Base-by-base conservation (phyloP, 75 land plant genomes). In the Sequoia sempervirens region DNA sequence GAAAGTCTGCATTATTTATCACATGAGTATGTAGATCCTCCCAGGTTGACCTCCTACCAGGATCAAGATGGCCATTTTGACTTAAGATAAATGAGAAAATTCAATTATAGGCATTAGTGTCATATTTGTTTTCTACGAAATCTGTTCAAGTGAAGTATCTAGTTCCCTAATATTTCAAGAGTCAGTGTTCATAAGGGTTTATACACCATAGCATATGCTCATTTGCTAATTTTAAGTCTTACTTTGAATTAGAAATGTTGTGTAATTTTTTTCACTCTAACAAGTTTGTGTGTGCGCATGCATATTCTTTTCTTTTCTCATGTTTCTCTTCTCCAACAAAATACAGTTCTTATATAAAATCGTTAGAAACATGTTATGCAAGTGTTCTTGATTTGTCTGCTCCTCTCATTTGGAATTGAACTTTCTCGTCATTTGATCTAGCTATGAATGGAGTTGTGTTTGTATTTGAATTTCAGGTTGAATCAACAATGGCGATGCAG, bases 401-500 rank as follows among this genome's bases (percentile, higher is more conserved):
- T 70, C 36, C 12, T 70, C 12, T 70, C 73, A 15, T 32, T 70
- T 30, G 73, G 73, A 70, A 30, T 28, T 70, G 15, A 70, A 30
- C 2, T 70, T 70, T 11, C 13, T 70, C 4, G 2, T 70, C 12
- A 32, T 70, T 70, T 32, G 36, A 70, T 23, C 37, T 70, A 32
- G 11, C 73, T 70, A 0, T 2, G 36, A 64, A 64, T 32, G 45
- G 36, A 68, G 30, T 80, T 12, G 14, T 83, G 3, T 54, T 17
- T 83, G 20, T 9, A 75, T 36, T 72, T 75, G 38, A 74, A 13
- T 53, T 70, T 76, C 87, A 96, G 99, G 96, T 95, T n/a, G 99
- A 96, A 85, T 95, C 97, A 6, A 89, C 97, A 26, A 84, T 97
- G 89, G 95, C 99, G 1, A 93, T 97, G 94, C 91, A 93, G 76